These are phyloP conservation scores for Volvariella volvacea DNA, from an alignment of 1,284 basidiomycete genomes.

Conservation along the genomic window DNA sequence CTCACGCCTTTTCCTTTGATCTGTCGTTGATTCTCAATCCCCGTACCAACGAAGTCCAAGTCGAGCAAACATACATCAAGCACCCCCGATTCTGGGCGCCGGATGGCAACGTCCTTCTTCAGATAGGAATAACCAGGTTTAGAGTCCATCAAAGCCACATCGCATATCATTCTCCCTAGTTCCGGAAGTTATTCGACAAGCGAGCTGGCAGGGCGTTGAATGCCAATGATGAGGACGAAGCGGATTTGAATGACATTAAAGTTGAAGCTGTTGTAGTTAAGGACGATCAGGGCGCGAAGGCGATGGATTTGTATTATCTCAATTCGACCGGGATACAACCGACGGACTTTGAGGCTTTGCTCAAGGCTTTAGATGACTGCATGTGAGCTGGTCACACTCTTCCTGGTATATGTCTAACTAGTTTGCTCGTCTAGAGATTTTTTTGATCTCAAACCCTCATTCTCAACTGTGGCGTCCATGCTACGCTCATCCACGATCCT, in stretches of 20 bases:
- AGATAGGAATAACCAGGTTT: slow-evolving; percentile 23
- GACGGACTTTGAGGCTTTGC: slow-evolving; percentile 24
- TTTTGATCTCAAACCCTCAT: slow-evolving; percentile 5
- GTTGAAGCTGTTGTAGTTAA: too few species aligned
- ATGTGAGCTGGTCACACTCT: slow-evolving; percentile 21
- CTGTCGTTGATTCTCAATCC: too few species aligned
- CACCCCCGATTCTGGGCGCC: slow-evolving; percentile 24
- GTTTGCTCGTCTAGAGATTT: slow-evolving; percentile 2
- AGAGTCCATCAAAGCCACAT: slow-evolving; percentile 30
- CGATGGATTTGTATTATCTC: slow-evolving; percentile 20
- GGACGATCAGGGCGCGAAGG: too few species aligned
- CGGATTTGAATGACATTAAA: too few species aligned
- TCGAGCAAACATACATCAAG: slow-evolving; percentile 10
- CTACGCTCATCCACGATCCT: slow-evolving; percentile 9
- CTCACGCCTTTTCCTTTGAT: too few species aligned
- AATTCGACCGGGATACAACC: slow-evolving; percentile 12
- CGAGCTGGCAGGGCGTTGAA: slow-evolving; percentile 5
- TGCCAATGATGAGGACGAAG: slow-evolving; percentile 8
- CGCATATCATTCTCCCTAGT: slow-evolving; percentile 25
- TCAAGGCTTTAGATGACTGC: slow-evolving; percentile 25
- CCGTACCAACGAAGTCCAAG: too few species aligned
- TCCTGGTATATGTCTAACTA: too few species aligned
- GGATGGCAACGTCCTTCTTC: slow-evolving; percentile 29
- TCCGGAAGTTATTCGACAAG: slow-evolving; percentile 20
- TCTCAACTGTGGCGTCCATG: slow-evolving; percentile 10